Evolutionary conservation across 192 early-diverging fungal genomes (phyloP).

Genomic region (Backusella liffmaniae): DNA sequence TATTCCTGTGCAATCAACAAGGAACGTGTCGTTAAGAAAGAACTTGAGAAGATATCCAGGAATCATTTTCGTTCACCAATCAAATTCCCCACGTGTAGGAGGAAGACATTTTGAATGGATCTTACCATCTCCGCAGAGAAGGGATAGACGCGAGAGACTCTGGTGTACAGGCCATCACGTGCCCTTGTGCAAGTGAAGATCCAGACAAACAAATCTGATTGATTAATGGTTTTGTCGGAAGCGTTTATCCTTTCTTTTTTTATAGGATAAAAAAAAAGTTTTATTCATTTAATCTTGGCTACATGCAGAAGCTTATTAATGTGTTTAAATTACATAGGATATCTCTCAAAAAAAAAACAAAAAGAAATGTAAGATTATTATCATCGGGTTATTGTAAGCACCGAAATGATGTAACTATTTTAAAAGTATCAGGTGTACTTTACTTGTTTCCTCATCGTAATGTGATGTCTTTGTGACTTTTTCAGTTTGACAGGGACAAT

Average conservation of each 20-base stretch:
- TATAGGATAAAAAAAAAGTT: neutral
- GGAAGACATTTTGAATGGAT: slow-evolving; percentile 3
- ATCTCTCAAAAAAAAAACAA: neutral
- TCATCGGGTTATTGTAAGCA: neutral
- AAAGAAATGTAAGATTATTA: neutral
- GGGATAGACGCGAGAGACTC: neutral
- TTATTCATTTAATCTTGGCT: neutral
- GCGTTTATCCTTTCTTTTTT: neutral
- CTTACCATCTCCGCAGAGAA: slow-evolving; percentile 4
- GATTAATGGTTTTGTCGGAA: neutral
- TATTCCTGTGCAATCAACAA: slow-evolving; percentile 2
- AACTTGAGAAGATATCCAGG: slow-evolving; percentile 1
- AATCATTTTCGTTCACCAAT: neutral
- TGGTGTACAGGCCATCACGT: neutral
- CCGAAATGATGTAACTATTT: neutral
- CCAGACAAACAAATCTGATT: neutral
- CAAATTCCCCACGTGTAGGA: slow-evolving; percentile 2
- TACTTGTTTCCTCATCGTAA: neutral
- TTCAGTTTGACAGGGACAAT: slow-evolving; percentile 2
- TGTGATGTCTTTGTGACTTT: neutral
- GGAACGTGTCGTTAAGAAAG: neutral
- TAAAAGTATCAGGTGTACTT: neutral
- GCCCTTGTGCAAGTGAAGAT: neutral
- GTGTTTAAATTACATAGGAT: neutral
- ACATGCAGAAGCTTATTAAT: neutral